Percentiles rank a stretch among this genome's conserved stretches.
These are phyloP conservation scores for Euptelea pleiosperma DNA, from an alignment of 164 flowering plant species.

Conservation along the genomic window DNA sequence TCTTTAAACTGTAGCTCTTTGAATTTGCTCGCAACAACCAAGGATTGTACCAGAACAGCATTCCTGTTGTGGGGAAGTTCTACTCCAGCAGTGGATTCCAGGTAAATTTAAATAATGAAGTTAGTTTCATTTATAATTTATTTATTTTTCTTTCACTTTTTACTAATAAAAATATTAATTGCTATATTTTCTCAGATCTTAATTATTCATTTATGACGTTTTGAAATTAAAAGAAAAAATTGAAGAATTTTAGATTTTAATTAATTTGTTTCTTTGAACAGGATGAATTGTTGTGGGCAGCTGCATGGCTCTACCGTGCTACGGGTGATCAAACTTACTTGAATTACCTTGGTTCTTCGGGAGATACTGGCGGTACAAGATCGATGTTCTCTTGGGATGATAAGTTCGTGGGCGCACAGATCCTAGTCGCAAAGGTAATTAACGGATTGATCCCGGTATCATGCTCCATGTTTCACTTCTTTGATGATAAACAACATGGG, in stretches of 20 bases:
- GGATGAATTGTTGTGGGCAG: slow-evolving; percentile 43
- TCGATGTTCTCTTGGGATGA: slow-evolving; percentile 54
- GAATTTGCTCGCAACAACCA: slow-evolving; percentile 22
- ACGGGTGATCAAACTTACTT: slow-evolving; percentile 29
- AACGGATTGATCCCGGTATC: neutral
- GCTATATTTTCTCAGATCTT: too few species aligned
- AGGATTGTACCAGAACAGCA: slow-evolving; percentile 31
- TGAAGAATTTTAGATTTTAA: neutral
- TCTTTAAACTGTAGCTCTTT: slow-evolving; percentile 29
- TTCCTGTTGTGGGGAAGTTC: slow-evolving; percentile 25
- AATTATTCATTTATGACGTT: too few species aligned
- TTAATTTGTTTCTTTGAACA: neutral
- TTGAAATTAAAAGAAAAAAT: too few species aligned
- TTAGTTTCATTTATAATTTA: too few species aligned
- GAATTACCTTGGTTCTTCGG: slow-evolving; percentile 15
- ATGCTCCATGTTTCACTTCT: too few species aligned
- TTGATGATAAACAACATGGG: too few species aligned
- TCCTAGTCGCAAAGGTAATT: slow-evolving; percentile 40
- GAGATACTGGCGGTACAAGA: slow-evolving; percentile 27
- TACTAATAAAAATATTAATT: too few species aligned
- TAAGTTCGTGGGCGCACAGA: slow-evolving; percentile 49
- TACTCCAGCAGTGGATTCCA: slow-evolving; percentile 39
- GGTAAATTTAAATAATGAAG: too few species aligned
- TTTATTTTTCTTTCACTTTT: too few species aligned
- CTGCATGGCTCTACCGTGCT: slow-evolving; percentile 55